Base-by-base conservation (phyloP, 116 monocot species). In the Iris pallida region DNA sequence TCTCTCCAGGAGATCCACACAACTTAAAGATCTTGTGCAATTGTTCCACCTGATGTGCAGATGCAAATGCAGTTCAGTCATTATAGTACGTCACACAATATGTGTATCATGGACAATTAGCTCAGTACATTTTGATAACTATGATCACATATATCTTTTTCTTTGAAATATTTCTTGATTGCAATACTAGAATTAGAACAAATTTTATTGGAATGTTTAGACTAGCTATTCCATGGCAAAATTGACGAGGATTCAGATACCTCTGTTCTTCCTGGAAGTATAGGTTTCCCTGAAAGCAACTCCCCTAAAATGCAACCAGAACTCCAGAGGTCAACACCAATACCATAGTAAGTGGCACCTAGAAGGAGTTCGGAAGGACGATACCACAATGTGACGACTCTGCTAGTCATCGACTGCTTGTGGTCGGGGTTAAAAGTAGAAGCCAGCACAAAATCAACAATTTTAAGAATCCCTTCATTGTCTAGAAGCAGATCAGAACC, bases 11-110 rank as follows among this genome's bases (percentile, higher is more conserved):
- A 8, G 94, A 83, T n/a, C 95, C 95, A 41, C 95, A 91, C 51
- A 95, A 64, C 78, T 91, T 95, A 54, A 95, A 95, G 18, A 95
- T 95, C 65, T 47, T 90, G 64, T 95, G 91, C 71, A 95, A 77
- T 67, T 95, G 95, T 68, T 95, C 95, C 71, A 95, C 88, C 93
- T 93, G 58, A 40, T 4, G 3, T 14, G 57, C 15, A 56, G 9
- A 41, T 10, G 47, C 7, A 19, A 49, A 30, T 8, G n/a, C 12
- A 14, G n/a, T n/a, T n/a, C n/a, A 48, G 15, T n/a, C 15, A n/a
- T n/a, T 14, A 15, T n/a, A 10, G 1, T 12, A n/a, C 16, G 0
- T 5, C 5, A 15, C 3, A 54, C 16, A n/a, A 15, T 5, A 54
- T n/a, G n/a, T n/a, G n/a, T n/a, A 54, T 54, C 4, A 4, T 16